Base-by-base conservation (phyloP, 2,329 filamentous ascomycete species). In the Aspergillus amoenus region DNA sequence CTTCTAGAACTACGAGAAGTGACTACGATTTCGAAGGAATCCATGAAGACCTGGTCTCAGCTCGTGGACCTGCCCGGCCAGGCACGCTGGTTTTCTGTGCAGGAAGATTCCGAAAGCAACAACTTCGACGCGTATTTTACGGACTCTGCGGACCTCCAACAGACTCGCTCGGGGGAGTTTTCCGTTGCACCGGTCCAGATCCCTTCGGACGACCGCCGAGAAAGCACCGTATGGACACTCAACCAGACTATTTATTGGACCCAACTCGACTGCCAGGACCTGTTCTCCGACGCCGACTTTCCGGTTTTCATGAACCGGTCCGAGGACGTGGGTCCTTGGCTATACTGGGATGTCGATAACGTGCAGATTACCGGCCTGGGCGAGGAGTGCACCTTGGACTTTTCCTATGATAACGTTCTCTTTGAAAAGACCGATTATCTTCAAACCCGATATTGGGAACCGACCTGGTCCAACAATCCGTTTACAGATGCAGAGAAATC, bases 371-470 rank as follows among this genome's bases (percentile, higher is more conserved):
- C 61, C 6, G 34, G 59, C 5, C 46, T 51, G 13, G 51, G 58
- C 15, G 51, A 59, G 11, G 22, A 60, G 18, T 73, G 70, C 52
- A 56, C 51, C 3, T 42, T 73, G 51, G 65, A 71, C 11, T 72
- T 73, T 44, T 50, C 66, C 24, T 73, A 71, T 34, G 53, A 64
- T 2, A 73, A 63, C 41, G 59, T 71, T 2, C 66, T 70, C 41
- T 71, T 70, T 46, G 60, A 62, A 1, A 51, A 54, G 3, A 69
- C 65, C 8, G 65, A 73, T 57, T 71, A 68, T 30, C 57, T 72
- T 5, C 70, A 72, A 47, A 58, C 71, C n/a, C 66, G 70, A 8
- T 72, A 72, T 47, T 73, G 70, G 70, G 70, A 73, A 48, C 70
- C 70, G 1, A 65, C 64, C 5, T 65, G 66, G 52, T 45, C 58